These are phyloP conservation scores for Chlamydomonas schloesseri DNA, from an alignment of 139 green algal genomes.

Conservation along the genomic window DNA sequence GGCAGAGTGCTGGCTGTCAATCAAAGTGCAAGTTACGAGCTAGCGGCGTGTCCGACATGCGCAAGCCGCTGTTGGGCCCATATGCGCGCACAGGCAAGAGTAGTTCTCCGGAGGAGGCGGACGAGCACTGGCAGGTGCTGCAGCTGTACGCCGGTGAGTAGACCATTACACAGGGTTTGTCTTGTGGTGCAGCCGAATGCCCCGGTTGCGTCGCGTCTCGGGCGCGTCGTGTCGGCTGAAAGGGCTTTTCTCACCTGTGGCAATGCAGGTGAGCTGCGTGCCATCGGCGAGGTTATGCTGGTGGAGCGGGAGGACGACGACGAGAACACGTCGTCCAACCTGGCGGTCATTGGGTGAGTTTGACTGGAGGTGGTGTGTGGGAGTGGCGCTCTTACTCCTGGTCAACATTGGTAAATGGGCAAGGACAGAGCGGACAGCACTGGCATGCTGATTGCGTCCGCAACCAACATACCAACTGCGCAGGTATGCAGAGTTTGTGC, in stretches of 20 bases:
- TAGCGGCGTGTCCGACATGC: too few species aligned
- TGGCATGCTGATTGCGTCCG: too few species aligned
- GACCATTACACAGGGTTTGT: too few species aligned
- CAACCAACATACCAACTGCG: background rate
- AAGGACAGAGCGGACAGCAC: too few species aligned
- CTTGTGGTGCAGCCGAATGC: too few species aligned
- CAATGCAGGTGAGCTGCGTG: slow-evolving; percentile 42
- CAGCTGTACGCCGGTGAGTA: slow-evolving; percentile 52
- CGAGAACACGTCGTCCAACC: background rate
- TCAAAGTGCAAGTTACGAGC: too few species aligned
- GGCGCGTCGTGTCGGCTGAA: too few species aligned
- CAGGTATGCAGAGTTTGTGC: slow-evolving; percentile 47
- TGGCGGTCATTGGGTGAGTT: slow-evolving; percentile 32
- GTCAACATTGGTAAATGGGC: too few species aligned
- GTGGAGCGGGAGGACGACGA: slow-evolving; percentile 8
- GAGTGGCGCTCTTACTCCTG: too few species aligned
- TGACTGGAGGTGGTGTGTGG: too few species aligned
- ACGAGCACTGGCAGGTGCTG: slow-evolving; percentile 39
- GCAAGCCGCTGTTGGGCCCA: background rate
- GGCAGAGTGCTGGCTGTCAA: background rate
- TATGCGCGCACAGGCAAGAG: background rate
- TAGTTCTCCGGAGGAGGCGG: background rate
- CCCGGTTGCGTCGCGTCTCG: too few species aligned
- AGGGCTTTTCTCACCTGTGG: too few species aligned
- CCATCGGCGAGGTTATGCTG: slow-evolving; percentile 44